Base-by-base conservation (phyloP, 306 rosid genomes). In the Casuarina glauca region DNA sequence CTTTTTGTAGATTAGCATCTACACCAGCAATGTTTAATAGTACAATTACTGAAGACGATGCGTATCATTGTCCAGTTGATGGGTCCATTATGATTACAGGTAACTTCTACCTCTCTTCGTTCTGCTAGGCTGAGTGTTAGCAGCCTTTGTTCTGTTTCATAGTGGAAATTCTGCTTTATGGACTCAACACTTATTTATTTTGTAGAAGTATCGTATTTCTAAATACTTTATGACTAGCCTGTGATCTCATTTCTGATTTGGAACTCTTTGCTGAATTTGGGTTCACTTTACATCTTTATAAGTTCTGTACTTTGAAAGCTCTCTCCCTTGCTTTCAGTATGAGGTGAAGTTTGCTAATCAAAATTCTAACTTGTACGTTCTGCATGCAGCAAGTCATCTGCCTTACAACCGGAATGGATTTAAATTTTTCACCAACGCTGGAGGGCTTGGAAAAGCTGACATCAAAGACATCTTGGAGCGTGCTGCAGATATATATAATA, bases 1-100 rank as follows among this genome's bases (percentile, higher is more conserved):
- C 66, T 60, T 61, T 70, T 64, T 88, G 73, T 82, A 95, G 97
- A 86, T 87, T 92, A 79, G 97, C 97, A 78, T 95, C 98, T 75
- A 95, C 97, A 46, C 98, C 97, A 78, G 97, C 98, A 76, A 91
- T 92, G 98, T 95, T 95, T 80, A 95, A 92, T 81, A 88, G 98
- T 85, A 87, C 98, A 79, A 75, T 95, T 62, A 86, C 97, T 3
- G 87, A 88, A 78, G 87, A 87, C 84, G 93, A 87, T 60, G 78
- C 78, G 53, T 72, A 83, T 57, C 81, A 86, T 48, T 88, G 98
- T 86, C 98, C 97, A 60, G 93, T 69, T 61, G 96, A 95, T 69
- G 97, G 98, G 42, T 87, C 98, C 76, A 92, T 91, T 64, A 91
- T 92, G 97, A 91, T 95, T 83, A 95, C 97, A 80, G 98, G 98